Base-by-base conservation (phyloP, 768 basidiomycete genomes). In the Lactifluus subvellereus region DNA sequence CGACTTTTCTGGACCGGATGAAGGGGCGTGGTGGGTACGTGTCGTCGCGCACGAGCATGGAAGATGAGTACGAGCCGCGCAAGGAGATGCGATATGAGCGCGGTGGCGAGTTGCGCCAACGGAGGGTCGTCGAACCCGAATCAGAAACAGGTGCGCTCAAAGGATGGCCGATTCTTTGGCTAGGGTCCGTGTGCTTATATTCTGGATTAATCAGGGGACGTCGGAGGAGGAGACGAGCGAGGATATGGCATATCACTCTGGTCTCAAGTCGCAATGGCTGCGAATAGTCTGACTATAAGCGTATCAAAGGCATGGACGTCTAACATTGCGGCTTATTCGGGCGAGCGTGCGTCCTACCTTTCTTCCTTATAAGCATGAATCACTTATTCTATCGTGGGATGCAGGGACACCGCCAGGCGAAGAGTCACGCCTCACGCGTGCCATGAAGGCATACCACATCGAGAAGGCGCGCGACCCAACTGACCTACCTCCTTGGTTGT, bases 401-500 rank as follows among this genome's bases (percentile, higher is more conserved):
- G 18, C 70, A 82, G 82, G 76, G 54, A 80, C 80, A 33, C 81
- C 80, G 4, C 76, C 78, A 10, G 84, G 84, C 32, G 75, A 79
- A 50, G 86, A 87, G 65, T 83, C 82, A 5, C 82, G 82, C 40
- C 77, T 88, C 38, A 80, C 79, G 4, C 79, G 79, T n/a, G 83
- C 82, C 5, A 82, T 88, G 83, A 86, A 85, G 69, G 80, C 82
- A 0, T 88, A 87, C 70, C 82, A 88, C 67, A 77, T 86, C 53
- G 79, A 78, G 32, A 84, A 85, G 70, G 85, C 85, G 22, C 77
- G 77, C 30, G 75, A 78, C 42, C 81, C 80, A 10, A 68, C 78
- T 33, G 85, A 87, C 69, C 78, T 88, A 20, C 86, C 87, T 10
- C 73, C 77, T 8, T 88, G 86, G 87, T 77, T 89, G 18, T 87